A percentile compares a stretch with the other conserved stretches of the same genome.
Conservation (phyloP, 495 filamentous ascomycete species). For the Xylaria castorea region DNA sequence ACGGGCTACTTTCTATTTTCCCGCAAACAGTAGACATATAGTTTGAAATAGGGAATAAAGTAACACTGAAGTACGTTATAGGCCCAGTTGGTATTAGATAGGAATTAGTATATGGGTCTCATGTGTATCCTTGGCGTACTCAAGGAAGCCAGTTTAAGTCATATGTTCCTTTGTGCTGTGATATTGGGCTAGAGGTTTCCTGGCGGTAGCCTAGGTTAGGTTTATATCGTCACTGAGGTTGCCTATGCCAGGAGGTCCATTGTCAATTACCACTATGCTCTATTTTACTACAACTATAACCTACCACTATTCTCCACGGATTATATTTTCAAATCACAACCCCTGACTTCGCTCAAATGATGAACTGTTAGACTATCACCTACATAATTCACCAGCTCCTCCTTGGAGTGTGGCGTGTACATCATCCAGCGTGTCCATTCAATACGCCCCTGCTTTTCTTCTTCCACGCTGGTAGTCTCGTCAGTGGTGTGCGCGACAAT, state of each 20-base stretch:
- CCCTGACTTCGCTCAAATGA: background rate
- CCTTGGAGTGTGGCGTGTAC: conserved; percentile 37
- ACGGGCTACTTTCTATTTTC: background rate
- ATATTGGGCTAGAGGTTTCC: background rate
- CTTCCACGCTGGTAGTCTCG: conserved; percentile 38
- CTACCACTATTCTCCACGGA: background rate
- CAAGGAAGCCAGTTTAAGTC: background rate
- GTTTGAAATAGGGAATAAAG: background rate
- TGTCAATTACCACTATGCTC: background rate
- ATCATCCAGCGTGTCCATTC: conserved; percentile 23
- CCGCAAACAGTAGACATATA: background rate
- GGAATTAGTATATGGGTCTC: background rate
- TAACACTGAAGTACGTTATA: background rate
- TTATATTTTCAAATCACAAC: background rate
- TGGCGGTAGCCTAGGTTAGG: background rate
- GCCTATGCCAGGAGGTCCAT: background rate
- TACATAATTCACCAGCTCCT: conserved; percentile 31
- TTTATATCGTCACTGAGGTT: background rate
- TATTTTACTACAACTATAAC: background rate
- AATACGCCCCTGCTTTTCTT: conserved; percentile 32
- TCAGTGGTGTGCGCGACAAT: conserved; percentile 28
- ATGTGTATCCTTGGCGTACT: background rate
- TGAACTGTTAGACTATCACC: background rate
- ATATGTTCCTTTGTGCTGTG: background rate
- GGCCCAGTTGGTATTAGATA: background rate